These are phyloP conservation scores for Ajuga reptans DNA, from an alignment of 305 asterid species.

Conservation along the genomic window DNA sequence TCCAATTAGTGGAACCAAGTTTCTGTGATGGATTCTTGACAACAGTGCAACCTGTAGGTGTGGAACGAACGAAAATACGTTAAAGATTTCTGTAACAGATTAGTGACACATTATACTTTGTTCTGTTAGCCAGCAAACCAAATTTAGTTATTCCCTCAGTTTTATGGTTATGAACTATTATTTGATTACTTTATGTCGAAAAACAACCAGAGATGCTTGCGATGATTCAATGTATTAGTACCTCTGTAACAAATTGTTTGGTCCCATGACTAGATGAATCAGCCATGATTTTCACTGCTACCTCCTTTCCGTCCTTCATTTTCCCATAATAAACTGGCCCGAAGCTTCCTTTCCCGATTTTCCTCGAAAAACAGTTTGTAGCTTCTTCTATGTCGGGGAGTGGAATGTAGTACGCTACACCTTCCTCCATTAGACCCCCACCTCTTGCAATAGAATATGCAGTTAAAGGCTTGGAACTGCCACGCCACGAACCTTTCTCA, in stretches of 20 bases:
- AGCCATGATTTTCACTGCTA: slow-evolving; percentile 93
- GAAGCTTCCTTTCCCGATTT: slow-evolving; percentile 89
- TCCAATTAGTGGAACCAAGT: slow-evolving; percentile 91
- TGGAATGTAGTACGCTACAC: slow-evolving; percentile 78
- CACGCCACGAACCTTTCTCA: slow-evolving; percentile 54
- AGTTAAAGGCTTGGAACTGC: slow-evolving; percentile 46
- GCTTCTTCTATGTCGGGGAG: slow-evolving; percentile 72
- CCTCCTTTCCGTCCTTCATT: slow-evolving; percentile 79
- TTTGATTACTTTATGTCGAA: neutral
- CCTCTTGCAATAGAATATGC: slow-evolving; percentile 47
- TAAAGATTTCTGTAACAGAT: neutral
- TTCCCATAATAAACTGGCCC: slow-evolving; percentile 92
- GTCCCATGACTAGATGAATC: slow-evolving; percentile 90
- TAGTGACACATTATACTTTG: neutral
- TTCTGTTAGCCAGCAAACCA: neutral
- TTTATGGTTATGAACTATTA: neutral
- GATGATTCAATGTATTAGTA: slow-evolving; percentile 14
- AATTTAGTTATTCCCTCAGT: neutral
- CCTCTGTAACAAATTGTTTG: slow-evolving; percentile 92
- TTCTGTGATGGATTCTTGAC: slow-evolving; percentile 93
- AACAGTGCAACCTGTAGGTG: slow-evolving; percentile 77
- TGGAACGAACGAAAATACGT: too few relatives aligned
- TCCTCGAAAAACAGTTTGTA: slow-evolving; percentile 52
- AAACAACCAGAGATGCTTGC: neutral
- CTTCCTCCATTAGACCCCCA: slow-evolving; percentile 76